A percentile compares a stretch with the other conserved stretches of the same genome.
Evolutionary conservation across 78 protist species (phyloP).

Genomic region (Guillardia theta): DNA sequence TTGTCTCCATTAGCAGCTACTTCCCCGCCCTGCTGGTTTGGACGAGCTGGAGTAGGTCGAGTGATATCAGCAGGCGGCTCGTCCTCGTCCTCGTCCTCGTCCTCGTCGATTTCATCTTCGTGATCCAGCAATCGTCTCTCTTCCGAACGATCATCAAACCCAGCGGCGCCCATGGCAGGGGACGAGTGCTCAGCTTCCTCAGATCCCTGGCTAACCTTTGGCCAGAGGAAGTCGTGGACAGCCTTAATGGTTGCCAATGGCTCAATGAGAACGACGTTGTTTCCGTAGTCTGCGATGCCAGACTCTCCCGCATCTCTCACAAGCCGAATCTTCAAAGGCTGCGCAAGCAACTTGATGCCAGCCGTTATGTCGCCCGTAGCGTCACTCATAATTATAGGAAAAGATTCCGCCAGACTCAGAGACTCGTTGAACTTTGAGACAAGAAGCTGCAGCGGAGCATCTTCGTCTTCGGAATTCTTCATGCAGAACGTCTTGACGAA

Average conservation of each 20-base stretch:
- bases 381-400: conserved; percentile 20
- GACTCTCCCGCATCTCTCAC: background rate
- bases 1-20: background rate
- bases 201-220: conserved; percentile 54
- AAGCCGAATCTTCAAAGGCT: conserved; percentile 54
- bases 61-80: background rate
- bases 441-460: background rate
- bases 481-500: background rate
- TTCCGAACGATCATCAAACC: background rate
- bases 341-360: background rate
- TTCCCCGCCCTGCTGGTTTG: background rate
- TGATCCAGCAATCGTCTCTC: background rate
- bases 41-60: background rate
- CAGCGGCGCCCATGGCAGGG: background rate
- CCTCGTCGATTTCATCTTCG: conserved; percentile 24
- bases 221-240: conserved; percentile 68
- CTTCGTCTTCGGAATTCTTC: background rate
- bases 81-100: conserved; percentile 4
- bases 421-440: conserved; percentile 36
- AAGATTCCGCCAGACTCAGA: background rate
- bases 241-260: conserved; percentile 73
- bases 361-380: background rate
- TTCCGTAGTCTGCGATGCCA: background rate
- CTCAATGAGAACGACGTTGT: conserved; percentile 68
- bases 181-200: background rate